A percentile compares a stretch with the other conserved stretches of the same genome.
Conservation (phyloP, 257 asterid genomes). For the Ajuga chamaepitys region DNA sequence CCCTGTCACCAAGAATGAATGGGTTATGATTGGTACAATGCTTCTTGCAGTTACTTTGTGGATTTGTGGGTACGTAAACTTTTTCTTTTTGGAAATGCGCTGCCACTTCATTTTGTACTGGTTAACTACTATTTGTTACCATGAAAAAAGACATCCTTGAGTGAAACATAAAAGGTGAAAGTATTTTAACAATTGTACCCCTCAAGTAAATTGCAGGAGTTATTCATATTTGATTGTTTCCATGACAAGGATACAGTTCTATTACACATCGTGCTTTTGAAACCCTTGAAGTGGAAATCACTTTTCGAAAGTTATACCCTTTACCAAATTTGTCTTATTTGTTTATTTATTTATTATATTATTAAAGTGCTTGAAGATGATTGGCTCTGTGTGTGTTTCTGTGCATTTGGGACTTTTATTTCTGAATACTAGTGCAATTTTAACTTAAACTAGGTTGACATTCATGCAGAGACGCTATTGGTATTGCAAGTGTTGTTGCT, state of each 20-base stretch:
- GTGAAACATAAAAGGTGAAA: not conserved
- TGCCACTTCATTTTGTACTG: not conserved
- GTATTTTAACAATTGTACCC: no score
- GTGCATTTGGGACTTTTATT: not conserved
- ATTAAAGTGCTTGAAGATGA: not conserved
- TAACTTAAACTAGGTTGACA: slow-evolving; percentile 6
- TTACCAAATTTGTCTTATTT: not conserved
- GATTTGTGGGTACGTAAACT: slow-evolving; percentile 85
- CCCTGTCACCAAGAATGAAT: slow-evolving; percentile 75
- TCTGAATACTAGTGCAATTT: not conserved
- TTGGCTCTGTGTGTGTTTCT: not conserved
- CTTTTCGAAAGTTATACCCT: not conserved
- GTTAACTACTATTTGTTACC: not conserved
- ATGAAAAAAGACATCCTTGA: not conserved
- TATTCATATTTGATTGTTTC: not conserved
- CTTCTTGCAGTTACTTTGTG: slow-evolving; percentile 94
- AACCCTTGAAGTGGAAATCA: not conserved
- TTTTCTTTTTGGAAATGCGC: not conserved
- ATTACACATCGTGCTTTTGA: not conserved
- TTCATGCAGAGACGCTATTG: slow-evolving; percentile 71
- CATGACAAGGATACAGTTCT: not conserved
- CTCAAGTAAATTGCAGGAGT: not conserved
- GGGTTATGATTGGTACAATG: slow-evolving; percentile 92
- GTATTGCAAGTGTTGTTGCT: slow-evolving; percentile 87
- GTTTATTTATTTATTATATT: no score